phyloP scores from a whole-genome alignment of 495 filamentous ascomycete species.

The Talaromyces nanjingensis region DNA sequence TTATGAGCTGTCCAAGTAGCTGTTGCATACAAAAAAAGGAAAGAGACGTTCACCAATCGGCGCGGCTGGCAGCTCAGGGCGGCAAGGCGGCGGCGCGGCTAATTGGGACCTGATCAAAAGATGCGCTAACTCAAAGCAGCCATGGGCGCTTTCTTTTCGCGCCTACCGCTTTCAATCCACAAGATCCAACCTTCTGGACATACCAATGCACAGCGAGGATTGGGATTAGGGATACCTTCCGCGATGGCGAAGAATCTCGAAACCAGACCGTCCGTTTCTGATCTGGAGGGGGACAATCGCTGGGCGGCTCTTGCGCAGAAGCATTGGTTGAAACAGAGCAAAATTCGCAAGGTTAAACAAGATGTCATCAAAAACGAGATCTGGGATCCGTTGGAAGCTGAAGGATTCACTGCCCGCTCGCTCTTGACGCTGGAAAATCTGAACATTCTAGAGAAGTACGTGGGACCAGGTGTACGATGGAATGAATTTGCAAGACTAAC shows the following conservation, averaged over 20 bases:
- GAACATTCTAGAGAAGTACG: constrained; percentile 81
- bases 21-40: background rate
- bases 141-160: constrained; percentile 1
- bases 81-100: constrained; percentile 3
- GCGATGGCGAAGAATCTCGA: constrained; percentile 43
- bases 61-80: background rate
- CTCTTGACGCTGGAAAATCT: constrained; percentile 82
- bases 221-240: constrained; percentile 30
- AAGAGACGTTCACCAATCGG: constrained; percentile 5
- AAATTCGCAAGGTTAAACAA: constrained; percentile 68
- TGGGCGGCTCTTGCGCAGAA: constrained; percentile 78
- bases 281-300: constrained; percentile 69
- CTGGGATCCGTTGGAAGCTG: constrained; percentile 82
- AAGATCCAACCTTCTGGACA: constrained; percentile 1
- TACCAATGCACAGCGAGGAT: constrained; percentile 13
- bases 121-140: constrained; percentile 9
- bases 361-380: constrained; percentile 83
- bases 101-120: background rate
- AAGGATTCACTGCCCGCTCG: constrained; percentile 66
- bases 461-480: background rate
- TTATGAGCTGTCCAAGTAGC: background rate
- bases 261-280: constrained; percentile 52
- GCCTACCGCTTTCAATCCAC: background rate
- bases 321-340: constrained; percentile 70
- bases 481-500: constrained; percentile 2